Base-by-base conservation (phyloP, 345 rosid genomes). In the Gossypium mustelinum region DNA sequence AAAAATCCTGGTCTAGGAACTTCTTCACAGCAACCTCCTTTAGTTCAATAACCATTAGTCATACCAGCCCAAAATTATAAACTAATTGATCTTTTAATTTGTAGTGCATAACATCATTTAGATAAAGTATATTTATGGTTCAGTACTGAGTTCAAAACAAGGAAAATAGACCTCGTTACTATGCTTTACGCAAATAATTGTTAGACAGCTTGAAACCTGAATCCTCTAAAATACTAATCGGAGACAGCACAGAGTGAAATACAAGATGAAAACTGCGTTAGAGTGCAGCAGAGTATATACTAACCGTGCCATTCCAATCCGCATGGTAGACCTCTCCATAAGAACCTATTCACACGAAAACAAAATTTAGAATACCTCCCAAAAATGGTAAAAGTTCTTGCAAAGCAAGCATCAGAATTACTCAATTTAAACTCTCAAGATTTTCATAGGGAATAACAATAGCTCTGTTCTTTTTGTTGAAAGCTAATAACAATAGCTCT, bases 21-120 rank as follows among this genome's bases (percentile, higher is more conserved):
- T 96, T 96, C 91, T 96, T 96, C 73, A 96, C 99, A 55, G 99
- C 99, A 79, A 93, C 99, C 89, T 96, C 99, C 99, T 96, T 87
- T 45, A 75, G 74, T 54, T 77, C 60, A 81, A 79, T 80, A 82
- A 75, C 80, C 82, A 76, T 56, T 18, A 34, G 41, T 34, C 41
- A 34, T 5, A 84, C 59, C 78, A 77, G 16, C 50, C 73, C 34
- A 79, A 74, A 45, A 58, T 52, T 47, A 78, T 59, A 73, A 74
- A 70, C 17, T 72, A 11, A 1, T 39, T 17, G 54, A 44, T 51
- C 11, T 78, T 43, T 17, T 3, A 27, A 69, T 69, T 22, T 48
- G 24, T 70, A 18, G 27, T n/a, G 47, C 24, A 22, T 51, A 24
- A 70, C 3, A 34, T 17, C 45, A 70, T 17, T 29, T n/a, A 48